Evolutionary conservation across 345 rosid genomes (phyloP), one percentile per base, ranked within the genome.

Genomic region (Heritiera littoralis): DNA sequence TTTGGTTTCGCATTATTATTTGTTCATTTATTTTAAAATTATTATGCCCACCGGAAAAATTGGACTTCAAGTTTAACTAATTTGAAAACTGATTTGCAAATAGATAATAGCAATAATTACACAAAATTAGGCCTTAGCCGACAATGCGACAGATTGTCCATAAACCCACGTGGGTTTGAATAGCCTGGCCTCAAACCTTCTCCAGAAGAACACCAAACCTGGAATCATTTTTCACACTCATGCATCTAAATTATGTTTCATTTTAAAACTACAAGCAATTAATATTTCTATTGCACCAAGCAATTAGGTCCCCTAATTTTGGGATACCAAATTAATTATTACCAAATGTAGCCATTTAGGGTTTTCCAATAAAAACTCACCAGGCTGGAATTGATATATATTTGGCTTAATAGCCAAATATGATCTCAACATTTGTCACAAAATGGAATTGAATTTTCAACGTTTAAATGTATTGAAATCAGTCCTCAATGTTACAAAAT

Each of bases 91-190:
- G 32, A 43, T n/a, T 43, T 67, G 51, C 5, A 63, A 65, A 41
- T 41, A 41, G 43, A 5, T 2, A 41, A 6, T 18, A 56, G 28
- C 10, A 18, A 56, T 56, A 6, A 2, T 56, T n/a, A 56, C 65
- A 59, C 72, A 51, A 13, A 67, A 58, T 13, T 60, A 61, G 73
- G 28, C 60, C 13, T 71, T 13, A n/a, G 72, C 71, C 49, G 56
- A 59, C 74, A 58, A 79, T 6, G 74, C 81, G 68, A 35, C 66
- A 60, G 52, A 13, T 2, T 75, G 80, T 20, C 80, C 30, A 46
- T 48, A 15, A 56, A 28, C 32, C 78, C 86, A 80, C 68, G 86
- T 77, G 83, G 75, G 28, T 65, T 77, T 83, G 72, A 79, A 64
- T 23, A 23, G 49, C 40, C 38, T 80, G 81, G 52, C 79, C 35